Evolutionary conservation across 2,329 filamentous ascomycete genomes (phyloP).

Genomic region (Aureobasidium sp.): DNA sequence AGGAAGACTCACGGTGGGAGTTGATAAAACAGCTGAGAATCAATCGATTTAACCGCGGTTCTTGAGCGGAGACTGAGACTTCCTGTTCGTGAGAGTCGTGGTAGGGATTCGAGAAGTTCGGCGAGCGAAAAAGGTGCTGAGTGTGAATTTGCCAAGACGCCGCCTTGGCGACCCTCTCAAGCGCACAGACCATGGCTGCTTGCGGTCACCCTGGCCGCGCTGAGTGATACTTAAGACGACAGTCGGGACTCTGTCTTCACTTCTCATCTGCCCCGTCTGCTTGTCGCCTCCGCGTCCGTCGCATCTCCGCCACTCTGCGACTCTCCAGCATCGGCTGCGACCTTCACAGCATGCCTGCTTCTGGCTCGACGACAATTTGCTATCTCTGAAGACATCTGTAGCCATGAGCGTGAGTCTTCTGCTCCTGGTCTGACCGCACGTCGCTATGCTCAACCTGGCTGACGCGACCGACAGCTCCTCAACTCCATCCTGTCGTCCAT

Average conservation of each 20-base stretch:
- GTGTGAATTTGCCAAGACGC: neutral
- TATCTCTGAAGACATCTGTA: slow-evolving; percentile 6
- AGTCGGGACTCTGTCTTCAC: neutral
- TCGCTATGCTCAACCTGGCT: slow-evolving; percentile 1
- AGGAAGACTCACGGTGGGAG: slow-evolving; percentile 21
- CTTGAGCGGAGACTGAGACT: slow-evolving; percentile 96
- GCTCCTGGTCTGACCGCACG: neutral
- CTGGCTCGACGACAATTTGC: neutral
- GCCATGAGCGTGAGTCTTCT: slow-evolving; percentile 19
- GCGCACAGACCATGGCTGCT: neutral
- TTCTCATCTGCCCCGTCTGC: neutral
- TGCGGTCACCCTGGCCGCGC: neutral
- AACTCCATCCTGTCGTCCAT: slow-evolving; percentile 47
- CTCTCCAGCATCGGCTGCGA: neutral
- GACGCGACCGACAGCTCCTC: slow-evolving; percentile 36
- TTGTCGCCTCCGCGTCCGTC: neutral
- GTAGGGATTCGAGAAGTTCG: neutral
- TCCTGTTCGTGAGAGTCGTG: slow-evolving; percentile 56
- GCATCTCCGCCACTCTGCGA: neutral
- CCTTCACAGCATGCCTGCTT: slow-evolving; percentile 7
- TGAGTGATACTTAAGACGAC: neutral
- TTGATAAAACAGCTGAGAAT: slow-evolving; percentile 67
- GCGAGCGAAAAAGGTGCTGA: neutral
- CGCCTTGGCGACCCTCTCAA: neutral
- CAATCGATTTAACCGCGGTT: slow-evolving; percentile 99